phyloP scores from a whole-genome alignment of 106 monocot genomes.

The Allium cepa region DNA sequence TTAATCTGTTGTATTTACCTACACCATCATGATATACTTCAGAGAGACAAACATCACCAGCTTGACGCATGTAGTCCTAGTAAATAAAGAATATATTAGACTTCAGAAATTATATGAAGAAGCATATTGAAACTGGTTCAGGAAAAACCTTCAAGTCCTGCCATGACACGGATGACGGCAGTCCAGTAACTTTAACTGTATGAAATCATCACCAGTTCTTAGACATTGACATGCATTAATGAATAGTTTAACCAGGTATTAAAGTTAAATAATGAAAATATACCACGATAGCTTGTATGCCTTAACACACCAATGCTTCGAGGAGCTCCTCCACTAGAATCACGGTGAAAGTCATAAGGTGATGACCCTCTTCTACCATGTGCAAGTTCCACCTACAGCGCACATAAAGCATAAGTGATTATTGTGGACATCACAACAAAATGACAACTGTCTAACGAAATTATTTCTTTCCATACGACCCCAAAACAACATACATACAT shows the following conservation, averaged over 20 bases:
- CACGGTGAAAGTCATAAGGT: slow-evolving; percentile 56
- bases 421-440: no score
- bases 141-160: slow-evolving; percentile 76
- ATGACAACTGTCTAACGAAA: no score
- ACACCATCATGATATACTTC: slow-evolving; percentile 67
- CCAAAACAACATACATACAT: no score
- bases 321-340: slow-evolving; percentile 24
- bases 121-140: no score
- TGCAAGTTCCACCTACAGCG: slow-evolving; percentile 72
- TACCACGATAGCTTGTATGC: slow-evolving; percentile 13
- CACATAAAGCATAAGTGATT: background rate
- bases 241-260: no score
- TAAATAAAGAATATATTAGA: background rate
- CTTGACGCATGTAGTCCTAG: slow-evolving; percentile 77
- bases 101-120: no score
- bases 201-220: slow-evolving; percentile 11
- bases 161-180: slow-evolving; percentile 92
- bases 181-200: slow-evolving; percentile 72
- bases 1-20: slow-evolving; percentile 17
- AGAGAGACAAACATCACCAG: slow-evolving; percentile 88
- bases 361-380: slow-evolving; percentile 76
- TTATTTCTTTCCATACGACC: no score
- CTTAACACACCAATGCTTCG: slow-evolving; percentile 51
- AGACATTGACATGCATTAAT: no score
- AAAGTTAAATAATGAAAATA: no score